phyloP scores from a whole-genome alignment of 345 rosid species.

The Excoecaria agallocha region DNA sequence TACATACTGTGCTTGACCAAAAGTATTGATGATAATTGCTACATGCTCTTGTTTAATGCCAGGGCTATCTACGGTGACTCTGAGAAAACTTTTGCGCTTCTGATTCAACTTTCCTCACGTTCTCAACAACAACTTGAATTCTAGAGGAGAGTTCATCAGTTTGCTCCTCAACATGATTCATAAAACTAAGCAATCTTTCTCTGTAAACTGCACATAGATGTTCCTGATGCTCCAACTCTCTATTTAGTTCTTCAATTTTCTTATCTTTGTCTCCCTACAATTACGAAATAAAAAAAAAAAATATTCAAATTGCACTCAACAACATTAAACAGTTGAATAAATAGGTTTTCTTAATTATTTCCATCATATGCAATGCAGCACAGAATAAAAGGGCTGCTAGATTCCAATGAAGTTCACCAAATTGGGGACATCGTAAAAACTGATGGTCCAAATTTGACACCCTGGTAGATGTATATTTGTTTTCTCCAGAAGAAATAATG shows the following conservation, averaged over 20 bases:
- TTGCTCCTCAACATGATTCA: constrained; percentile 54
- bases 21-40: background rate
- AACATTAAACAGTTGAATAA: background rate
- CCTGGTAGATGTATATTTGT: background rate
- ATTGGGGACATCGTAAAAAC: background rate
- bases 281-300: constrained; percentile 14
- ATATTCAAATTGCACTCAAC: background rate
- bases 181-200: constrained; percentile 50
- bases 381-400: background rate
- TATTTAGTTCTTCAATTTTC: constrained; percentile 58
- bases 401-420: background rate
- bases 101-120: constrained; percentile 54
- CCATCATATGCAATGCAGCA: background rate
- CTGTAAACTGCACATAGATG: constrained; percentile 48
- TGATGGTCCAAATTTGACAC: background rate
- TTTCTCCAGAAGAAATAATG: too few relatives aligned
- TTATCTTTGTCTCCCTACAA: constrained; percentile 66
- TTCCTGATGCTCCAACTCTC: constrained; percentile 56
- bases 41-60: constrained; percentile 9
- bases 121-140: constrained; percentile 49
- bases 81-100: constrained; percentile 33
- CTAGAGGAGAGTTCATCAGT: constrained; percentile 58
- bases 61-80: constrained; percentile 31
- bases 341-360: background rate
- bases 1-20: constrained; percentile 2